These are phyloP conservation scores for Pseudogymnoascus sp. DNA, from an alignment of 2,329 filamentous ascomycete genomes.

Conservation along the genomic window DNA sequence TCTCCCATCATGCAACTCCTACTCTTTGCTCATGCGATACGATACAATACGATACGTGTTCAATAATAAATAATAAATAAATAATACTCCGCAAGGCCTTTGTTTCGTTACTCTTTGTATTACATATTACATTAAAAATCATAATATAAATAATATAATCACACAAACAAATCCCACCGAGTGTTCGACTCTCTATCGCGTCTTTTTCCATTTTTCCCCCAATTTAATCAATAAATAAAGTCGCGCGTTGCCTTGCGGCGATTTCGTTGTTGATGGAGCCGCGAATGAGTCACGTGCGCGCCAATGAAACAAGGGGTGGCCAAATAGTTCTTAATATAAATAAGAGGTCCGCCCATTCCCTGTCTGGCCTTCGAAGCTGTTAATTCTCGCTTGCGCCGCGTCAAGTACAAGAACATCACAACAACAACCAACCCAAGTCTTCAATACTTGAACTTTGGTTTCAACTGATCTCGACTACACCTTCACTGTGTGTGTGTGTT, in stretches of 20 bases:
- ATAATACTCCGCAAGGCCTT: not conserved
- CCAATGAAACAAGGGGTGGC: constrained; percentile 4
- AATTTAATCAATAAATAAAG: not conserved
- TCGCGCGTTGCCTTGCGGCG: not conserved
- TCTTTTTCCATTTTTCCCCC: not conserved
- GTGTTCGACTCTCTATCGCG: not conserved
- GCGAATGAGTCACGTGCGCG: not conserved
- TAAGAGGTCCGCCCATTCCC: constrained; percentile 4
- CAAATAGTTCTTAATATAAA: constrained; percentile 6
- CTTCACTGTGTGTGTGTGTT: not conserved
- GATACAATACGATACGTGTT: not conserved
- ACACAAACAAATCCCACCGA: not conserved
- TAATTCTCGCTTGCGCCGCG: not conserved
- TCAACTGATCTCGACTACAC: not conserved
- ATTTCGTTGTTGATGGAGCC: not conserved
- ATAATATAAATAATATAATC: no score
- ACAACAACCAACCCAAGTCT: constrained; percentile 6
- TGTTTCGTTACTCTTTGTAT: not conserved
- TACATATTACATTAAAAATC: not conserved
- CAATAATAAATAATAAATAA: not conserved
- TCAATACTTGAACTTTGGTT: constrained; percentile 6
- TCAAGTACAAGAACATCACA: constrained; percentile 4
- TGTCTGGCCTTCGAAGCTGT: not conserved
- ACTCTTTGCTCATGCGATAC: not conserved
- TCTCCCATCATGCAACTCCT: not conserved